phyloP scores from a whole-genome alignment of 768 basidiomycete genomes.

The Glaciozyma antarctica region DNA sequence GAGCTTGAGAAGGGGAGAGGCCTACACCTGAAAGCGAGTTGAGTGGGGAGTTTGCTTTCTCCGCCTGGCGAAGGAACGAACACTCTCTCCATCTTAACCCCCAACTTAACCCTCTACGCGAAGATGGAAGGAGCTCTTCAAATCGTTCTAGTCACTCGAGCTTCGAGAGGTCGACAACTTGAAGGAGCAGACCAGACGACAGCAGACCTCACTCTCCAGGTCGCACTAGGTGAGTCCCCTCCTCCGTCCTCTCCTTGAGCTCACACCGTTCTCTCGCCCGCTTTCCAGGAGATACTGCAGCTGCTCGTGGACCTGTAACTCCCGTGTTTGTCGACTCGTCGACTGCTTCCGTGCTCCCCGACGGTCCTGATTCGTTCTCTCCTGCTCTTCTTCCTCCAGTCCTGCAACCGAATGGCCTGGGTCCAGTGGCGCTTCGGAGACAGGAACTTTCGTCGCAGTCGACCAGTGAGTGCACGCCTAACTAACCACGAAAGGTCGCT shows the following conservation, averaged over 20 bases:
- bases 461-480: not conserved
- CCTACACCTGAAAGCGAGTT: too few relatives aligned
- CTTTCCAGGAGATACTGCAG: not conserved
- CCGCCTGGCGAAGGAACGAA: too few relatives aligned
- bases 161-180: not conserved
- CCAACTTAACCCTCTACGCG: too few relatives aligned
- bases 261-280: not conserved
- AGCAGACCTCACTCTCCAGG: conserved; percentile 13
- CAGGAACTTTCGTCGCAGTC: not conserved
- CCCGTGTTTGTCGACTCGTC: not conserved
- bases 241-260: not conserved
- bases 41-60: too few relatives aligned
- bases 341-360: not conserved
- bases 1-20: too few relatives aligned
- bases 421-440: not conserved
- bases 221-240: conserved; percentile 16
- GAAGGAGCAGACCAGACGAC: conserved; percentile 8
- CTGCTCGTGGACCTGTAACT: not conserved
- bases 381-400: not conserved
- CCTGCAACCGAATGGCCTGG: conserved; percentile 1
- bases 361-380: not conserved
- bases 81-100: too few relatives aligned
- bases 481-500: not conserved
- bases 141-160: not conserved
- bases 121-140: not conserved